Conservation (phyloP, 2,329 filamentous ascomycete species). For the Onygena corvina region DNA sequence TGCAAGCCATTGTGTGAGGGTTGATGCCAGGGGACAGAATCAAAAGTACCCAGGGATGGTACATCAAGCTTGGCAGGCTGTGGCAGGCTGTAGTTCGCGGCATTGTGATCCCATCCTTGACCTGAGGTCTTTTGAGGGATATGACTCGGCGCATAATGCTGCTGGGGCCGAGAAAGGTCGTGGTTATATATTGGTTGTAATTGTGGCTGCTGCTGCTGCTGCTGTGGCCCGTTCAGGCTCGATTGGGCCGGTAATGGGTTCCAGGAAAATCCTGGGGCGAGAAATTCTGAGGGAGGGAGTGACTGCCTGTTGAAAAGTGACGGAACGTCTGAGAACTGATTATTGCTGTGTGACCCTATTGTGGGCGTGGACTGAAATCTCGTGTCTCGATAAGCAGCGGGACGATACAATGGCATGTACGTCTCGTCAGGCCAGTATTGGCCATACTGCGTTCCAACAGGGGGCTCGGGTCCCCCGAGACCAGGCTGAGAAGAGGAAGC, state of each 20-base stretch:
- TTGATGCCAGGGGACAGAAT: constrained; percentile 21
- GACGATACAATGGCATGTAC: constrained; percentile 46
- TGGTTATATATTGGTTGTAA: constrained; percentile 20
- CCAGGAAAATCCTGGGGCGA: constrained; percentile 25
- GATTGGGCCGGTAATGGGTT: constrained; percentile 20
- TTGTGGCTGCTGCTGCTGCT: not conserved
- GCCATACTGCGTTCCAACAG: constrained; percentile 46
- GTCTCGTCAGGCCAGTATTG: constrained; percentile 55
- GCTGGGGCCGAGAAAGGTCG: constrained; percentile 22
- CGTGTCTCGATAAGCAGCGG: constrained; percentile 45
- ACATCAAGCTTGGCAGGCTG: constrained; percentile 7
- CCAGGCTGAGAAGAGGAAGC: constrained; percentile 42
- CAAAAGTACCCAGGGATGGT: constrained; percentile 12
- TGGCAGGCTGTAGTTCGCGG: constrained; percentile 17
- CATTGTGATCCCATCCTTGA: constrained; percentile 19
- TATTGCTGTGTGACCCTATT: constrained; percentile 18
- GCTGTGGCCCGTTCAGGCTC: constrained; percentile 8
- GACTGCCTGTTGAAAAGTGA: constrained; percentile 21
- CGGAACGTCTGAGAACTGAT: constrained; percentile 24
- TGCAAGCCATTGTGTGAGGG: constrained; percentile 16
- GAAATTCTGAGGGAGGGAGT: constrained; percentile 20
- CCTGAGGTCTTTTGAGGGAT: constrained; percentile 18
- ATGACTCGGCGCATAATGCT: constrained; percentile 29
- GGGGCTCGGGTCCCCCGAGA: constrained; percentile 47
- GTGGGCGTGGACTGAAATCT: constrained; percentile 22